Evolutionary conservation across 169 alveolate genomes (phyloP), one percentile per base, ranked within the genome.

Genomic region (Eimeria mitis): DNA sequence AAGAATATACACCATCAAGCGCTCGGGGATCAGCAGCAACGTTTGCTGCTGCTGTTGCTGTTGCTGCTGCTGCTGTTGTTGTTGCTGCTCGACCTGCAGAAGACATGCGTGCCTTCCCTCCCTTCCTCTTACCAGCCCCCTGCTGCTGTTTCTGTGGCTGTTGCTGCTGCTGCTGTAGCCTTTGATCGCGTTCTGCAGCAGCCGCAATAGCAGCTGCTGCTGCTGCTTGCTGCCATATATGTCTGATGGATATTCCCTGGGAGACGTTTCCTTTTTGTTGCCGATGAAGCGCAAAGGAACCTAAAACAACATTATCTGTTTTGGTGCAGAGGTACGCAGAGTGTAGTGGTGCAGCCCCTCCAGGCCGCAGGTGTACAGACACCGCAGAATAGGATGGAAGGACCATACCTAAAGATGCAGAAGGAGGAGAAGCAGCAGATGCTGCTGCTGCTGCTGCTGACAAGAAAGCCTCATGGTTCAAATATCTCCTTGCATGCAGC

Each of bases 11-110:
- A 21, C 94, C 94, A 3, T 63, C 83, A 28, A 87, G 56, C 34
- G 68, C 94, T 31, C 83, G 61, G 19, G 83, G 94, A 21, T 87
- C 83, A 52, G 94, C 71, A 4, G 61, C 28, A 28, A 75, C 63
- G 65, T 87, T 87, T 61, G 94, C 94, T 65, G 79, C 83, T n/a
- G 94, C 81, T 47, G 94, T 56, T 65, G 94, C 94, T 65, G 94
- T 75, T 63, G 94, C 61, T 78, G 88, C 88, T 78, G 88, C 68
- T 52, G 88, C 49, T 78, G 47, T 14, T 78, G 42, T 37, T 47
- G 88, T 49, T 78, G 70, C 68, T 78, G 65, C 68, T 73, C 54
- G 42, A 16, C 16, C 56, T 40, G 54, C 83, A 16, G 54, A 19
- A 0, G 37, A 23, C 28, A 21, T 13, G 16, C 16, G 34, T 16